Evolutionary conservation across 2,329 filamentous ascomycete species (phyloP).

Genomic region (Penicillium sp.): DNA sequence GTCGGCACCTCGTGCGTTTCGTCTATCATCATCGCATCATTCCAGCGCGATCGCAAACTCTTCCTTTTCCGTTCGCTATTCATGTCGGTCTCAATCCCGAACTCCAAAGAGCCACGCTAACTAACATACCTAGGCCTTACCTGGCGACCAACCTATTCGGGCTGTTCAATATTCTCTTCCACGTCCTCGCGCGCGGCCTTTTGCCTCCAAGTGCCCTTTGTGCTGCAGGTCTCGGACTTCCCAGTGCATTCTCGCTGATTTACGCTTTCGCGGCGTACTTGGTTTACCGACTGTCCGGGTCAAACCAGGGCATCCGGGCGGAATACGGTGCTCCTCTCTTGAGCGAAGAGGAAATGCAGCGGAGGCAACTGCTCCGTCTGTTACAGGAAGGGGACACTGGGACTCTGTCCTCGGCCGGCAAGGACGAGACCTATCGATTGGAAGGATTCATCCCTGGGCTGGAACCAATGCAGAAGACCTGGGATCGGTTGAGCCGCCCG

Average conservation of each 20-base stretch:
- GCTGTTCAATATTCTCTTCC: too few species aligned
- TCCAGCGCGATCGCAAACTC: slow-evolving; percentile 22
- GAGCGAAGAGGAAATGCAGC: slow-evolving; percentile 41
- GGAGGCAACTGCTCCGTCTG: slow-evolving; percentile 39
- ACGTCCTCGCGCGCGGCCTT: too few species aligned
- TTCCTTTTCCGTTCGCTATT: slow-evolving; percentile 32
- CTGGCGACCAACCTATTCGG: slow-evolving; percentile 18
- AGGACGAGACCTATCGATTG: slow-evolving; percentile 30
- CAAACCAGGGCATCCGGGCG: too few species aligned
- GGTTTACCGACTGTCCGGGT: too few species aligned
- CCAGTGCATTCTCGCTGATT: too few species aligned
- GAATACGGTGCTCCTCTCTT: too few species aligned
- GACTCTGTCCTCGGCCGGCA: slow-evolving; percentile 24
- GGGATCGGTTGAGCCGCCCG: background rate
- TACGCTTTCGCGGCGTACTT: too few species aligned
- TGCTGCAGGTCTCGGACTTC: too few species aligned
- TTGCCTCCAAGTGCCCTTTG: too few species aligned
- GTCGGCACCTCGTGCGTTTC: too few species aligned
- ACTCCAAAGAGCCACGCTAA: slow-evolving; percentile 13
- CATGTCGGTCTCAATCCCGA: slow-evolving; percentile 25
- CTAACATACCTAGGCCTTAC: slow-evolving; percentile 24
- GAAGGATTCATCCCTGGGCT: slow-evolving; percentile 17
- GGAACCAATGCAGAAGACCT: slow-evolving; percentile 16
- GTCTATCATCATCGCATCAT: slow-evolving; percentile 16
- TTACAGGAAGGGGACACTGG: slow-evolving; percentile 29